Base-by-base conservation (phyloP, 1,284 basidiomycete genomes). In the Irpex sp. region DNA sequence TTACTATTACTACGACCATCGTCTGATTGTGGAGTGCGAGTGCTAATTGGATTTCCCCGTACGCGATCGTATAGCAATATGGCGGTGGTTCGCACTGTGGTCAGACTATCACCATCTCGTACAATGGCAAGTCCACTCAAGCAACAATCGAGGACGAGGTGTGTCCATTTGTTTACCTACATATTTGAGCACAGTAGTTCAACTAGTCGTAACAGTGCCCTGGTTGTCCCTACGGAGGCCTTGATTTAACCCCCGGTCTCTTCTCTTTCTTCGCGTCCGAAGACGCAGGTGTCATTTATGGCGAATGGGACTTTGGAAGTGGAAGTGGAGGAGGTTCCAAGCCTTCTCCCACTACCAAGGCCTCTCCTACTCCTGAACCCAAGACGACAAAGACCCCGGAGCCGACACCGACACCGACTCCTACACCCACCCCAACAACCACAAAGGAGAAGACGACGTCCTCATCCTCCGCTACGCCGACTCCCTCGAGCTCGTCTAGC, bases 101-200 rank as follows among this genome's bases (percentile, higher is more conserved):
- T 71, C 73, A 80, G 65, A 72, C 66, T 45, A 78, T 84, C 65
- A 79, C 77, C 57, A 80, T 84, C 66, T 72, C 75, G 53, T 77
- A 77, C 68, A 73, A 78, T 65, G 78, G 78, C 42, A 81, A 78
- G 69, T 75, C 75, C n/a, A 69, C 73, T 37, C 67, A 73, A 58
- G 79, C 82, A 18, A 67, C 71, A 42, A 74, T 84, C 59, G 69
- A 75, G 36, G 82, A 82, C 71, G 75, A 75, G 74, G 74, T 74
- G 23, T 21, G 67, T 71, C 45, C 60, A 28, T 54, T 33, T 37
- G 21, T 56, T 18, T 12, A 18, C 57, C 56, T 56, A 16, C 28
- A 33, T 33, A 33, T 7, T 33, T 33, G 28, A 33, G 28, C 28
- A 33, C 28, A 33, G 28, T 33, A 33, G 28, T 33, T 7, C 28